Base-by-base conservation (phyloP, 225 moss, liverwort and hornwort genomes). In the Rhytidiadelphus loreus region DNA sequence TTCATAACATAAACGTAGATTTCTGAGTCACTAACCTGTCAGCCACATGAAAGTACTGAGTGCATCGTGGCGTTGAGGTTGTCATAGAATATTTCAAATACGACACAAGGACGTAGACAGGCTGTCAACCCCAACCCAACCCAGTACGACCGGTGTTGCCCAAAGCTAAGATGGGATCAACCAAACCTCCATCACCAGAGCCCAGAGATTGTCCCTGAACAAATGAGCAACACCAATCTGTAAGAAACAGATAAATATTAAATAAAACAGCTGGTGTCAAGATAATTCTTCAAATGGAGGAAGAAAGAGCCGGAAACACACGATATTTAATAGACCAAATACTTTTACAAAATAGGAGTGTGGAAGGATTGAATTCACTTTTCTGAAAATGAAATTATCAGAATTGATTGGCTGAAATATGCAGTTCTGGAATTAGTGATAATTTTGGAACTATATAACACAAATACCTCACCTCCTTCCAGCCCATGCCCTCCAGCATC, bases 401-500 rank as follows among this genome's bases (percentile, higher is more conserved):
- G 58, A 80, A 83, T 74, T 21, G 20, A 65, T 71, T 59, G 37
- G 59, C 65, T 86, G 82, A 86, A 25, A 86, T 74, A 80, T 90
- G 72, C 50, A 83, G 46, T 39, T 86, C 66, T 68, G 18, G 23
- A 73, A 81, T 76, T 55, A 43, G 59, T 35, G 30, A 83, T 21
- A 15, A 35, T 41, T 69, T 52, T 35, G 77, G 69, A 86, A 53
- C 41, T 63, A 24, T 18, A 41, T 16, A 46, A 83, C 23, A 68
- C 75, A 90, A 30, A 83, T 50, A 75, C 53, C 95, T 90, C 50
- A 98, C 98, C 97, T 98, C 98, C 91, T 96, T 96, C 98, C 98
- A 98, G 41, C 98, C 98, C 98, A 98, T 98, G 92, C 96, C 96
- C 92, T 96, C 94, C 81, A 98, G 91, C 97, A 98, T 98, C 84